A percentile compares a stretch with the other conserved stretches of the same genome.
Conservation (phyloP, 2,329 filamentous ascomycete species). For the Neospermospora avenae region DNA sequence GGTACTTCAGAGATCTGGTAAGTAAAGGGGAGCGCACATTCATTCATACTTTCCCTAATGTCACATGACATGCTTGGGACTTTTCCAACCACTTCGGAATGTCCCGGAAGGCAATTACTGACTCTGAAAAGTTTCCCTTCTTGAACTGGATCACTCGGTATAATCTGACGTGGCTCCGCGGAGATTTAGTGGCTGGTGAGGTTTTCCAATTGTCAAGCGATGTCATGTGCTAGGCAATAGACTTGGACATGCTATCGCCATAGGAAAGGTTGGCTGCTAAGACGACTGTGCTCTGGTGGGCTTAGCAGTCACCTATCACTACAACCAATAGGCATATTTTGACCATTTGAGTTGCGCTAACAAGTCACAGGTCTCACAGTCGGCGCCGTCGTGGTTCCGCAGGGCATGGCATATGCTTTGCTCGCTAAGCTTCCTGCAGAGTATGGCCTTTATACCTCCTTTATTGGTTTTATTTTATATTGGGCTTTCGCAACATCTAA, state of each 20-base stretch:
- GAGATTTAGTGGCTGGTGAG: constrained; percentile 84
- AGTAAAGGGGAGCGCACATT: too few species aligned
- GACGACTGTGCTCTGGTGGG: too few species aligned
- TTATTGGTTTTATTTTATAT: constrained; percentile 91
- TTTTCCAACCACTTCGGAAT: too few species aligned
- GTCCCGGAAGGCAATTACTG: too few species aligned
- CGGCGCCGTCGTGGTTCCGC: constrained; percentile 80
- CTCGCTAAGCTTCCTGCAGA: constrained; percentile 77
- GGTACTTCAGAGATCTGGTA: constrained; percentile 67
- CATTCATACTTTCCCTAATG: too few species aligned
- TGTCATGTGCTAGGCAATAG: background rate
- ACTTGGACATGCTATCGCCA: background rate
- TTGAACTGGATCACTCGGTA: constrained; percentile 82
- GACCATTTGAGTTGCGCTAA: background rate
- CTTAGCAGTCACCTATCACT: too few species aligned
- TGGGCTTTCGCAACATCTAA: constrained; percentile 99
- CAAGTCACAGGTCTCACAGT: constrained; percentile 58
- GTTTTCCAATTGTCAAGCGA: background rate
- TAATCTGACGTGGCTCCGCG: constrained; percentile 83
- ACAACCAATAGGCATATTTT: too few species aligned
- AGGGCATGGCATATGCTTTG: constrained; percentile 92
- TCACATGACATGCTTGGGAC: too few species aligned
- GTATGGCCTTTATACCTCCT: constrained; percentile 90
- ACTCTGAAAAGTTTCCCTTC: too few species aligned
- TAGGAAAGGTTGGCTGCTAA: too few species aligned